These are phyloP conservation scores for Pythium monospermum DNA, from an alignment of 352 stramenopile species.

Conservation along the genomic window DNA sequence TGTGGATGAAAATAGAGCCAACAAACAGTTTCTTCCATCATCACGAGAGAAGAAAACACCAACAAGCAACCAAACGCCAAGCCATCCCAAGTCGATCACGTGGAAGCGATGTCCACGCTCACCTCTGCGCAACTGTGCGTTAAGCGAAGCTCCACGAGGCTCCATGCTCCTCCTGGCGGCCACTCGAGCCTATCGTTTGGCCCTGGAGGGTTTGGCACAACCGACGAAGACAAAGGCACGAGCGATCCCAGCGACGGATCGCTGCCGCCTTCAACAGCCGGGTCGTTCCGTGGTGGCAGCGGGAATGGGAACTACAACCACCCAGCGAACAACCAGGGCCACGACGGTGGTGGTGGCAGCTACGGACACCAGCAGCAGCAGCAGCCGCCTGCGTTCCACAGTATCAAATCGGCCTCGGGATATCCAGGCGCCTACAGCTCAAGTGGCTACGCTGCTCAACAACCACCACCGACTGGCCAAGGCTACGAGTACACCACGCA, in stretches of 20 bases:
- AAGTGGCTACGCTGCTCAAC: constrained; percentile 1
- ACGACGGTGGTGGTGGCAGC: constrained; percentile 1
- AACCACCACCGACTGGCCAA: constrained; percentile 3
- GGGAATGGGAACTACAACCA: constrained; percentile 14
- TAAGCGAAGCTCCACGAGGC: constrained; percentile 71
- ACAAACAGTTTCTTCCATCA: too few species aligned
- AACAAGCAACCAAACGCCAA: too few species aligned
- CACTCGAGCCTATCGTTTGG: constrained; percentile 65
- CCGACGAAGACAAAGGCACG: constrained; percentile 24
- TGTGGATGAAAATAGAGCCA: too few species aligned
- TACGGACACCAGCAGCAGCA: not conserved
- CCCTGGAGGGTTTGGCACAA: constrained; percentile 47
- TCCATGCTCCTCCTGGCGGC: constrained; percentile 62
- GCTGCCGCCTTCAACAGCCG: constrained; percentile 4
- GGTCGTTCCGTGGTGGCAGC: not conserved
- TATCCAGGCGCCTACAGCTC: too few species aligned
- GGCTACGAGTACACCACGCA: not conserved
- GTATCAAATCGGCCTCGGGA: too few species aligned
- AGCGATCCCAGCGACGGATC: constrained; percentile 7
- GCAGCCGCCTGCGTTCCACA: too few species aligned
- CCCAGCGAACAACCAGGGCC: constrained; percentile 15
- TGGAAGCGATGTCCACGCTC: constrained; percentile 84
- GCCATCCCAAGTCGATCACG: too few species aligned
- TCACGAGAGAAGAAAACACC: too few species aligned
- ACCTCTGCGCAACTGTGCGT: constrained; percentile 71